Conservation (phyloP, 306 rosid genomes). For the Fagus crenata region DNA sequence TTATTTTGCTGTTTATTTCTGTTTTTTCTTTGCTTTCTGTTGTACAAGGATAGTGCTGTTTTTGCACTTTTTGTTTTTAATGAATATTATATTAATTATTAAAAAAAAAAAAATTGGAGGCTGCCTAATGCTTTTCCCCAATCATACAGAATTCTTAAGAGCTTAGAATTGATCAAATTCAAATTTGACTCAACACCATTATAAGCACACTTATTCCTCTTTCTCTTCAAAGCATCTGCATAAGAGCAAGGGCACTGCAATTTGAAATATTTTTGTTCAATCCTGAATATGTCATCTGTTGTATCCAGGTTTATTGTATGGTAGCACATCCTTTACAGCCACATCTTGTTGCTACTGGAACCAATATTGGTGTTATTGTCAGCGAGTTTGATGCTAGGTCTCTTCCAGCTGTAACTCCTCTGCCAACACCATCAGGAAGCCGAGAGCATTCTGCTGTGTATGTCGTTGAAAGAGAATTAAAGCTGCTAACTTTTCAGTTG, state of each 20-base stretch:
- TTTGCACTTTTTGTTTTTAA: no score
- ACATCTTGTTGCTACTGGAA: conserved; percentile 97
- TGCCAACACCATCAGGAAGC: conserved; percentile 81
- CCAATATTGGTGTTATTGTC: conserved; percentile 91
- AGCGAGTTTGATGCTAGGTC: conserved; percentile 96
- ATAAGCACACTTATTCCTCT: no score
- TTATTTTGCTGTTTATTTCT: no score
- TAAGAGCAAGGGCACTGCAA: not conserved
- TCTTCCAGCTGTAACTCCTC: conserved; percentile 92
- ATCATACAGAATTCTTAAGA: no score
- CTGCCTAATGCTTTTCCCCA: no score
- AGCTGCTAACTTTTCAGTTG: conserved; percentile 85
- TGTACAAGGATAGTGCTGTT: no score
- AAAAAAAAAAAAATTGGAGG: no score
- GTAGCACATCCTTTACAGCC: conserved; percentile 90
- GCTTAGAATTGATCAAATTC: no score
- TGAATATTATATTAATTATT: no score
- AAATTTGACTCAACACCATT: no score
- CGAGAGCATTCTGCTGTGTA: conserved; percentile 93
- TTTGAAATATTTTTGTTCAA: not conserved
- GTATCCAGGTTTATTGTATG: conserved; percentile 92
- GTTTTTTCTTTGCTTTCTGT: no score
- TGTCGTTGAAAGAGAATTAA: conserved; percentile 86
- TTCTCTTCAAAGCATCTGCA: no score
- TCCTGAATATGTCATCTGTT: conserved; percentile 16